These are phyloP conservation scores for Nemania abortiva DNA, from an alignment of 2,329 filamentous ascomycete genomes.

Conservation along the genomic window DNA sequence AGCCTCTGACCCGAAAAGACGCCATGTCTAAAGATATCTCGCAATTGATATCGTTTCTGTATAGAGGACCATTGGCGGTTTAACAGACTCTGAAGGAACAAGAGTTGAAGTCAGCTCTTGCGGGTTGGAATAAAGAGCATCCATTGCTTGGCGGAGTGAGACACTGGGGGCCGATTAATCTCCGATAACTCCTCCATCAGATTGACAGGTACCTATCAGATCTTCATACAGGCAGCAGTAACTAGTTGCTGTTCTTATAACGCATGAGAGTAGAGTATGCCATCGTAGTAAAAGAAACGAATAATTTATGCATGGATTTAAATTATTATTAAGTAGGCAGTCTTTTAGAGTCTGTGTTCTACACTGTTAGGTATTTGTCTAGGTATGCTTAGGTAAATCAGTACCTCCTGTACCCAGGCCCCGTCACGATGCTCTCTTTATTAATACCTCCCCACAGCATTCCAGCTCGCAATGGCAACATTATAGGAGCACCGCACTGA, in stretches of 20 bases:
- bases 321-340: not conserved
- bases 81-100: not conserved
- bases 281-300: not conserved
- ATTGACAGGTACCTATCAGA: not conserved
- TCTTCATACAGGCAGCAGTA: not conserved
- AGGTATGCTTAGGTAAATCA: not conserved
- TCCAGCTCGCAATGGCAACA: no score
- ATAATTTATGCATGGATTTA: not conserved
- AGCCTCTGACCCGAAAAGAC: constrained; percentile 15
- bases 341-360: not conserved
- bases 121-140: not conserved
- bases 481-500: no score
- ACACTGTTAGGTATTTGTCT: not conserved
- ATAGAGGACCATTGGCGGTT: not conserved
- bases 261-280: not conserved
- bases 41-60: not conserved
- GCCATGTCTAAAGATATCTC: constrained; percentile 24
- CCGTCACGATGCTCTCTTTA: not conserved
- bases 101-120: constrained; percentile 11
- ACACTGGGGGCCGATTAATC: constrained; percentile 22
- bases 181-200: constrained; percentile 28
- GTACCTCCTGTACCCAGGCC: not conserved
- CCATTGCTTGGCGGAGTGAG: not conserved
- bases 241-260: not conserved
- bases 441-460: not conserved